Conservation (phyloP, 2,329 filamentous ascomycete species). For the Zymoseptoria tritici region DNA sequence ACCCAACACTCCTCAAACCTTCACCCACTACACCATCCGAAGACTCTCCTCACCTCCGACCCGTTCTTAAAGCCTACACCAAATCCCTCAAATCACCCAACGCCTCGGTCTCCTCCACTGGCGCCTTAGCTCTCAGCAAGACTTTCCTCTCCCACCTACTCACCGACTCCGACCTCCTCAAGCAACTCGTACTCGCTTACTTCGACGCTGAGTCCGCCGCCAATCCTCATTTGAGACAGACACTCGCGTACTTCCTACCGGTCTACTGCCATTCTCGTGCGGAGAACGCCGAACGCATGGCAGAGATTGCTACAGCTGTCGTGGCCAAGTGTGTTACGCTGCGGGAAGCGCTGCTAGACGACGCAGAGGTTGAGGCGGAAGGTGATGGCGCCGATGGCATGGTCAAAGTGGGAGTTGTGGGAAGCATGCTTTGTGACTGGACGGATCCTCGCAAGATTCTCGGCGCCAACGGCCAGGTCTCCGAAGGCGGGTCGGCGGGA, state of each 20-base stretch:
- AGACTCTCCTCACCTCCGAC: conserved; percentile 39
- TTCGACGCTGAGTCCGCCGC: conserved; percentile 73
- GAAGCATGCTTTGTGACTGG: conserved; percentile 84
- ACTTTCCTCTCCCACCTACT: conserved; percentile 75
- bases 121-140: conserved; percentile 76
- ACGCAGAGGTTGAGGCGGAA: conserved; percentile 59
- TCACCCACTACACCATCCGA: conserved; percentile 28
- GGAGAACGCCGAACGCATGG: conserved; percentile 79
- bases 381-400: conserved; percentile 61
- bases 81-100: conserved; percentile 68
- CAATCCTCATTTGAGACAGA: conserved; percentile 78
- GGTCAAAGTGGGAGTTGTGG: conserved; percentile 66
- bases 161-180: conserved; percentile 65
- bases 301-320: conserved; percentile 62
- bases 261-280: conserved; percentile 83
- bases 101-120: conserved; percentile 70
- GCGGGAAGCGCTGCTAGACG: conserved; percentile 27
- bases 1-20: conserved; percentile 69
- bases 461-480: conserved; percentile 17
- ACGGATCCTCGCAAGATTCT: conserved; percentile 78
- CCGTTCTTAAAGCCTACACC: conserved; percentile 76
- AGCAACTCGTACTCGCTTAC: conserved; percentile 75
- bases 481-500: conserved; percentile 27
- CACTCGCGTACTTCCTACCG: conserved; percentile 86
- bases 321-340: conserved; percentile 57